A percentile compares a stretch with the other conserved stretches of the same genome.
phyloP scores from a whole-genome alignment of 2,329 filamentous ascomycete genomes.

The Aspergillus brunneoviolaceus region DNA sequence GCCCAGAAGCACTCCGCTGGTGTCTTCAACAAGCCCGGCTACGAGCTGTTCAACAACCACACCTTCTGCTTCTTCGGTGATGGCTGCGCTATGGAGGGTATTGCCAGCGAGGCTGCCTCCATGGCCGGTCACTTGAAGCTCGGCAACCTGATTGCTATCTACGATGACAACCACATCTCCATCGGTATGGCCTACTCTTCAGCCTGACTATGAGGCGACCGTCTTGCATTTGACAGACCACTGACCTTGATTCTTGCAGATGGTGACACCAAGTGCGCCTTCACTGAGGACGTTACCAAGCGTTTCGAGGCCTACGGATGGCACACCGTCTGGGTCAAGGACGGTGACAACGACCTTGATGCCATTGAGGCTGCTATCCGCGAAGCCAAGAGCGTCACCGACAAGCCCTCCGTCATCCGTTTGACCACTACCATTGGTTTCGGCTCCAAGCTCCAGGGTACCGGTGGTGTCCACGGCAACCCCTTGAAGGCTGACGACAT shows the following conservation, averaged over 20 bases:
- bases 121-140: constrained; percentile 95
- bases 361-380: constrained; percentile 85
- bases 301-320: constrained; percentile 97
- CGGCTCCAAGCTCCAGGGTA: constrained; percentile 89
- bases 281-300: constrained; percentile 95
- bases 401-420: constrained; percentile 98
- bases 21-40: constrained; percentile 95
- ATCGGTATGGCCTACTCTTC: constrained; percentile 53
- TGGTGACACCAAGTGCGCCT: constrained; percentile 91
- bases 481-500: constrained; percentile 93
- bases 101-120: constrained; percentile 88
- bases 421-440: constrained; percentile 96
- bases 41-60: constrained; percentile 90
- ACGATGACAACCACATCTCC: constrained; percentile 98
- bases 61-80: constrained; percentile 97
- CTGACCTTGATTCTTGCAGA: constrained; percentile 51
- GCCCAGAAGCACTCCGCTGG: constrained; percentile 89
- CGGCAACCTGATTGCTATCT: constrained; percentile 94
- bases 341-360: constrained; percentile 86
- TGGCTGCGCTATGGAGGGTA: constrained; percentile 97
- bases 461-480: constrained; percentile 92
- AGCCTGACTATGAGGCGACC: neutral
- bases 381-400: constrained; percentile 79
- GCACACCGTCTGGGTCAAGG: constrained; percentile 80
- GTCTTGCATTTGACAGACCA: neutral